Evolutionary conservation across 208 protist genomes (phyloP), one percentile per base, ranked within the genome.

Genomic region (Leishmania arabica): DNA sequence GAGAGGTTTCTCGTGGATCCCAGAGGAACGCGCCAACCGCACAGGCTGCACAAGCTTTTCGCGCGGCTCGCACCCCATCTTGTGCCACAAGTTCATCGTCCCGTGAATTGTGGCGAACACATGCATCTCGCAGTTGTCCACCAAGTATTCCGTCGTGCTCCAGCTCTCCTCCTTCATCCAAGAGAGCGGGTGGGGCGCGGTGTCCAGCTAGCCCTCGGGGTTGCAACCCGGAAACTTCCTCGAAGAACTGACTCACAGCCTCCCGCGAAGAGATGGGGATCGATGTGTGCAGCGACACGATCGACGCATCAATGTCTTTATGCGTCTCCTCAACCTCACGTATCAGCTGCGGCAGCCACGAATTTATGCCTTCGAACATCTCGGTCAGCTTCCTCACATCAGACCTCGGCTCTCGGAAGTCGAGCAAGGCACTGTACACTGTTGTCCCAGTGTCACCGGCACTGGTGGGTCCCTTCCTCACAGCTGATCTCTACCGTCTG

Each of bases 121-220:
- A 42, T 81, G 86, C 24, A 86, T 58, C 19, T 84, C 64, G 64
- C 91, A 91, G 73, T 93, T 87, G 11, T 87, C 75, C 60, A 85
- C 88, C 27, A 49, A 65, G 83, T 94, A 97, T 79, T 88, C 77
- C 11, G 92, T 96, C 24, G 95, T 98, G 83, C 96, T 91, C 49
- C 95, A 91, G 66, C 89, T 87, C 86, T 98, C 94, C 68, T 91
- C 88, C 80, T 89, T 89, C 56, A 91, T 91, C 45, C 89, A 93
- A n/a, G 92, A 95, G 87, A 98, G 97, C 2, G 96, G 95, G 82
- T 98, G 93, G 21, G 87, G 49, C n/a, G 91, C 92, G 37, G 91
- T 77, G 83, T 98, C 94, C 60, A 96, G 82, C 9, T 94, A 88
- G 58, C 93, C 93, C 2, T 96, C 90, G 80, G 96, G 92, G 84